Conservation (phyloP, 495 filamentous ascomycete species). For the Immersiella caudata region DNA sequence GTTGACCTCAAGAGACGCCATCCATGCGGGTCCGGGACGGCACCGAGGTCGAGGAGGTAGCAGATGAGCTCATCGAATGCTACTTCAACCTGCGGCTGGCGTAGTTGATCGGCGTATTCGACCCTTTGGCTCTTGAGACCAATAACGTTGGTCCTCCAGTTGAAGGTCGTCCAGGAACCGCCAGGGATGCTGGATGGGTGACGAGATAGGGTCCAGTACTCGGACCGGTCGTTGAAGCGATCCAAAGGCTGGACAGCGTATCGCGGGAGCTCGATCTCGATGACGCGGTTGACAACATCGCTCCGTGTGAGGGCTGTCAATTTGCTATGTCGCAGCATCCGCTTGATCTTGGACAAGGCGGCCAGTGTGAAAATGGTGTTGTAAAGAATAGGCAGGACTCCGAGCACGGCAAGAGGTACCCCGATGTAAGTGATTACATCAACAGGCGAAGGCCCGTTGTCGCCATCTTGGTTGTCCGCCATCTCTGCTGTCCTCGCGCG, state of each 20-base stretch:
- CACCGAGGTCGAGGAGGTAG: constrained; percentile 66
- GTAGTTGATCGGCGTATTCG: constrained; percentile 66
- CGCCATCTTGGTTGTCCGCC: no score
- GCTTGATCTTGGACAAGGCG: constrained; percentile 59
- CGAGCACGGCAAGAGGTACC: constrained; percentile 65
- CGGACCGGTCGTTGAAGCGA: constrained; percentile 49
- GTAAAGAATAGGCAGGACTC: constrained; percentile 69
- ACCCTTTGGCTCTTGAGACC: constrained; percentile 62
- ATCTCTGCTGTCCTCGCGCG: no score
- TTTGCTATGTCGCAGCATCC: constrained; percentile 55
- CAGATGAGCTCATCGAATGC: constrained; percentile 62
- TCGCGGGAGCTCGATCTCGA: constrained; percentile 67
- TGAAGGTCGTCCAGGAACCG: constrained; percentile 65
- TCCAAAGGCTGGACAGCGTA: constrained; percentile 64
- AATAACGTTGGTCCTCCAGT: constrained; percentile 64
- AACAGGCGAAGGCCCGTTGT: constrained; percentile 26
- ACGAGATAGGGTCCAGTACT: constrained; percentile 59
- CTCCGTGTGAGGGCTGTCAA: constrained; percentile 61
- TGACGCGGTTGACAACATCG: constrained; percentile 64
- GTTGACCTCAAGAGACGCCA: constrained; percentile 60
- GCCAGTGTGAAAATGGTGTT: constrained; percentile 57
- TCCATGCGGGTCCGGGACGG: constrained; percentile 60
- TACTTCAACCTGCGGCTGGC: constrained; percentile 66
- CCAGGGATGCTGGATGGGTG: constrained; percentile 56
- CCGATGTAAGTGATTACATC: constrained; percentile 60